Evolutionary conservation across 441 rosid species (phyloP).

Genomic region (Gossypium schwendimanii): DNA sequence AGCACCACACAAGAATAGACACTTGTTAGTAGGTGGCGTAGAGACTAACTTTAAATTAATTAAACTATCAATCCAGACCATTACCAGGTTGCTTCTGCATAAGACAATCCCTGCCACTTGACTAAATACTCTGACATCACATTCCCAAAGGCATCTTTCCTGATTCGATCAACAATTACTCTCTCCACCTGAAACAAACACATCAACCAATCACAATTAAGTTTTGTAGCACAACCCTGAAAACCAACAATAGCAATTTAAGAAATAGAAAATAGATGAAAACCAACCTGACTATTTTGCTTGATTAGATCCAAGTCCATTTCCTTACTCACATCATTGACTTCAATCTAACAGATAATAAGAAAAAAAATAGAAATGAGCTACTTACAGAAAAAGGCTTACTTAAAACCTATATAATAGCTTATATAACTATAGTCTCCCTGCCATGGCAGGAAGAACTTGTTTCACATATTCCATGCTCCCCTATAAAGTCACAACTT

Average conservation of each 20-base stretch:
- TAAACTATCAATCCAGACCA: conserved; percentile 1
- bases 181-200: conserved; percentile 73
- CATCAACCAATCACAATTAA: conserved; percentile 17
- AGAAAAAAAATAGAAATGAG: conserved; percentile 6
- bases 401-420: not conserved
- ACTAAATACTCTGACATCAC: conserved; percentile 90
- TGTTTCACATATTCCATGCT: conserved; percentile 6
- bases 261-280: not conserved
- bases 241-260: not conserved
- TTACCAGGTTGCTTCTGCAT: conserved; percentile 99
- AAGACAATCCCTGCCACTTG: conserved; percentile 99
- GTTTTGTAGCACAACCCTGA: not conserved
- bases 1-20: not conserved
- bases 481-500: not conserved
- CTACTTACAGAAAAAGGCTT: not conserved
- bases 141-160: conserved; percentile 63
- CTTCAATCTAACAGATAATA: conserved; percentile 65
- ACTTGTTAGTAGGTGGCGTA: not conserved
- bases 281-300: conserved; percentile 88
- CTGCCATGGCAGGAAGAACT: not conserved
- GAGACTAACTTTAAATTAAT: conserved; percentile 4
- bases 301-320: conserved; percentile 98
- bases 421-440: not conserved
- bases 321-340: conserved; percentile 97
- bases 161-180: conserved; percentile 76